A percentile compares a stretch with the other conserved stretches of the same genome.
These are phyloP conservation scores for Huiozyma sinensis DNA, from an alignment of 805 yeast genomes.

Conservation along the genomic window DNA sequence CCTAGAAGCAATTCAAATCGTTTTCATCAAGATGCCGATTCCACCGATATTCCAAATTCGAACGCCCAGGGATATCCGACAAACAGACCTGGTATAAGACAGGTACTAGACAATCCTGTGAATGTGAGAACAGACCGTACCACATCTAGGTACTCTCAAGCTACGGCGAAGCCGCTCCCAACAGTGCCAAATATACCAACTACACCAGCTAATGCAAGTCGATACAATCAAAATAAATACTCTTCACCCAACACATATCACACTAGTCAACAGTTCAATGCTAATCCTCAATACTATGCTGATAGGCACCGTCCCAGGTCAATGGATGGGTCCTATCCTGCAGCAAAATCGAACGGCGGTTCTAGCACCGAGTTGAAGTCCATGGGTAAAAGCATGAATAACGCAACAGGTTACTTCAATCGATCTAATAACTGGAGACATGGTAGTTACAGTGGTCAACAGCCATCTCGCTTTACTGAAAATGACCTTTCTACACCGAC, in stretches of 20 bases:
- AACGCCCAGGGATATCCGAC: too few relatives aligned
- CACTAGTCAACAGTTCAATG: neutral
- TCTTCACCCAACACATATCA: neutral
- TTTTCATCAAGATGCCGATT: too few relatives aligned
- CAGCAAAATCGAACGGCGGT: neutral
- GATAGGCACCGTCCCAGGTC: slow-evolving; percentile 16
- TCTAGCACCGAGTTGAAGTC: too few relatives aligned
- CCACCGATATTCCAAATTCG: too few relatives aligned
- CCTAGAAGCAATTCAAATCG: too few relatives aligned
- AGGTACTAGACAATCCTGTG: slow-evolving; percentile 10
- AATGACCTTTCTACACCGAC: neutral
- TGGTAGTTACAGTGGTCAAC: too few relatives aligned
- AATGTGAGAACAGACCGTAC: slow-evolving; percentile 16
- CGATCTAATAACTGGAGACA: slow-evolving; percentile 16
- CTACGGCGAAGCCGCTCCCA: too few relatives aligned
- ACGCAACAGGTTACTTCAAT: slow-evolving; percentile 9
- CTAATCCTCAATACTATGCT: neutral
- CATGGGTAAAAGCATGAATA: slow-evolving; percentile 3
- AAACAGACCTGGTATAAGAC: too few relatives aligned
- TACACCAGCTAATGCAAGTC: neutral
- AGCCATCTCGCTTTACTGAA: too few relatives aligned
- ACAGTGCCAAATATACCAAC: too few relatives aligned
- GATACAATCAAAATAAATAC: neutral
- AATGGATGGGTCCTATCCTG: slow-evolving; percentile 3
- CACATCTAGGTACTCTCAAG: neutral